A percentile compares a stretch with the other conserved stretches of the same genome.
These are phyloP conservation scores for Rhizoctonia solani DNA, from an alignment of 1,284 basidiomycete genomes.

Conservation along the genomic window DNA sequence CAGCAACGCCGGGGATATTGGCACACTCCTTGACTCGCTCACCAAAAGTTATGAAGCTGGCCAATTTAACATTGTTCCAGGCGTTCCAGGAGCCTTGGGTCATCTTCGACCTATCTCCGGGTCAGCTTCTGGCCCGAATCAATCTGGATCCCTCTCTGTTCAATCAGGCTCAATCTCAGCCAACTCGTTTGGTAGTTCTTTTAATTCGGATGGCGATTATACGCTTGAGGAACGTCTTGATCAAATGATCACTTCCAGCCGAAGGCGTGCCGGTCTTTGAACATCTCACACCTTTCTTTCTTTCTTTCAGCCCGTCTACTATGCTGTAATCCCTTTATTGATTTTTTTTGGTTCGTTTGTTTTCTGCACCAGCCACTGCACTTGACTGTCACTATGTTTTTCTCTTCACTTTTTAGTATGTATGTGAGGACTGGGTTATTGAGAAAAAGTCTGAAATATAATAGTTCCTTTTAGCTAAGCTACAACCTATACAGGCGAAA, in stretches of 20 bases:
- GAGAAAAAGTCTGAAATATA: background rate
- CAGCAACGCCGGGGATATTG: conserved; percentile 74
- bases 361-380: conserved; percentile 24
- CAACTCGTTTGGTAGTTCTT: conserved; percentile 47
- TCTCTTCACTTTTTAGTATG: background rate
- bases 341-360: conserved; percentile 15
- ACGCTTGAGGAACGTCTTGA: conserved; percentile 73
- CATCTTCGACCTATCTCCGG: conserved; percentile 22
- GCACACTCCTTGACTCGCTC: conserved; percentile 75
- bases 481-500: conserved; percentile 1
- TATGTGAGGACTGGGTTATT: background rate
- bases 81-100: background rate
- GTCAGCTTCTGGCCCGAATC: too few relatives aligned
- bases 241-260: conserved; percentile 61
- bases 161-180: conserved; percentile 23
- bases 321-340: background rate
- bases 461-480: background rate
- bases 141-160: too few relatives aligned
- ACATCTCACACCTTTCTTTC: background rate
- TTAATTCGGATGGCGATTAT: conserved; percentile 48
- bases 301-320: background rate
- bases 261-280: conserved; percentile 29
- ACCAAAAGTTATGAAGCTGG: conserved; percentile 77
- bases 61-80: conserved; percentile 64
- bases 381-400: conserved; percentile 37